Evolutionary conservation across 2,329 filamentous ascomycete genomes (phyloP).

Genomic region (Pseudogymnoascus sp.): DNA sequence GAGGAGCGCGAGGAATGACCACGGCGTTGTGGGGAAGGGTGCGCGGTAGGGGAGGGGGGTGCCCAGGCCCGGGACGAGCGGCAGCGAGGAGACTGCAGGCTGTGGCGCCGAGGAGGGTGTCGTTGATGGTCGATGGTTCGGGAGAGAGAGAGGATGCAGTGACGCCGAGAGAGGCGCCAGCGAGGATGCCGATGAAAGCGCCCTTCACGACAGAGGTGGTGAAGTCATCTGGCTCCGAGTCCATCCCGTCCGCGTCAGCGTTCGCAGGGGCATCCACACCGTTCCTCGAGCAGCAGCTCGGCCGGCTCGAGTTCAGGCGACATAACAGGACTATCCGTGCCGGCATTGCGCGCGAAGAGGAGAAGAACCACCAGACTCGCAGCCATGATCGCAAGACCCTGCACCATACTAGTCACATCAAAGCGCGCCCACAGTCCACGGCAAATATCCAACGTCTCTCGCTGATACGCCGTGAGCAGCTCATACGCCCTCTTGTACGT

Average conservation of each 20-base stretch:
- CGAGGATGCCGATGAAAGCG: slow-evolving; percentile 23
- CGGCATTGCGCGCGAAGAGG: slow-evolving; percentile 60
- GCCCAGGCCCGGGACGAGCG: slow-evolving; percentile 32
- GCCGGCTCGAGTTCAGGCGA: slow-evolving; percentile 56
- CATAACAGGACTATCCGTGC: slow-evolving; percentile 47
- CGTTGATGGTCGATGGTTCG: slow-evolving; percentile 17
- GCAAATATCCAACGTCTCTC: slow-evolving; percentile 70
- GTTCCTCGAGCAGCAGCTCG: slow-evolving; percentile 51
- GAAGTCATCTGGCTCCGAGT: slow-evolving; percentile 22
- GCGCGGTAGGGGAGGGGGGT: slow-evolving; percentile 33
- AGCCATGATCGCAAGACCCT: slow-evolving; percentile 67
- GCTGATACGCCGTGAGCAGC: slow-evolving; percentile 68
- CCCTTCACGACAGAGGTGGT: slow-evolving; percentile 20
- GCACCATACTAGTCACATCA: slow-evolving; percentile 76
- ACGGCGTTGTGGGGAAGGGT: slow-evolving; percentile 66
- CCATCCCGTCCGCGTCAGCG: slow-evolving; percentile 14
- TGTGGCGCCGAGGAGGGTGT: slow-evolving; percentile 20
- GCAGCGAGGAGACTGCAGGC: slow-evolving; percentile 30
- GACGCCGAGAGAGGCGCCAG: slow-evolving; percentile 22
- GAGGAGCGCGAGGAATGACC: slow-evolving; percentile 79
- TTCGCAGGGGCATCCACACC: slow-evolving; percentile 22
- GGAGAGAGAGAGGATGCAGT: slow-evolving; percentile 18
- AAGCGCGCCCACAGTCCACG: slow-evolving; percentile 88
- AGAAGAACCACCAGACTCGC: slow-evolving; percentile 62
- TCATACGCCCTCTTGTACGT: slow-evolving; percentile 41